Evolutionary conservation across 129 eudicot genomes (phyloP).

Genomic region (Centrapalus pauciflorus): DNA sequence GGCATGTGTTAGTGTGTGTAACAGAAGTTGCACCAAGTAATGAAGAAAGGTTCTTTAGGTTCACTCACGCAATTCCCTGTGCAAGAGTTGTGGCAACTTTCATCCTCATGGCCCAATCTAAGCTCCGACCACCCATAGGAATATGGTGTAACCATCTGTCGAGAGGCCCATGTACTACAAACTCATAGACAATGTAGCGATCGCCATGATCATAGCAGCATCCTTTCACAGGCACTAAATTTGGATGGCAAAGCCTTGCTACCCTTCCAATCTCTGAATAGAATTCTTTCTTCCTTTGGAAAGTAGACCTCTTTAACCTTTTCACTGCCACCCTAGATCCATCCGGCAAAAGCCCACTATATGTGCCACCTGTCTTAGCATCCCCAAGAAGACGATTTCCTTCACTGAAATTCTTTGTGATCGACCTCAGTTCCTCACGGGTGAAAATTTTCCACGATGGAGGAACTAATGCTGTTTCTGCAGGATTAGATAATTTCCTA

Average conservation of each 20-base stretch:
- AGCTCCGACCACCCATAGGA: constrained; percentile 81
- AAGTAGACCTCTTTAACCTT: constrained; percentile 81
- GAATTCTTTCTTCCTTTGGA: constrained; percentile 92
- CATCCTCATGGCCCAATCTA: constrained; percentile 95
- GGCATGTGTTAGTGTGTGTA: background rate
- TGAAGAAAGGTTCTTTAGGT: background rate
- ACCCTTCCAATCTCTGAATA: constrained; percentile 92
- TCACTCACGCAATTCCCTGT: constrained; percentile 93
- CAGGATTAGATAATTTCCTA: constrained; percentile 60
- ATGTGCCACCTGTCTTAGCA: constrained; percentile 96
- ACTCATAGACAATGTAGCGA: constrained; percentile 87
- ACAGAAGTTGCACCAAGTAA: background rate
- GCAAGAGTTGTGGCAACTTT: constrained; percentile 91
- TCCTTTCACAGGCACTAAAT: constrained; percentile 82
- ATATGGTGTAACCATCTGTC: constrained; percentile 92
- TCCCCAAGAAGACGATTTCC: constrained; percentile 93
- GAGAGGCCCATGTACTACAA: constrained; percentile 70
- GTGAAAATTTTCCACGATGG: constrained; percentile 90
- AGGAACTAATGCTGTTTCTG: constrained; percentile 69
- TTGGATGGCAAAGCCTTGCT: constrained; percentile 86
- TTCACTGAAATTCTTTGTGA: constrained; percentile 90
- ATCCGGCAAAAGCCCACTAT: constrained; percentile 77
- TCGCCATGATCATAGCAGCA: constrained; percentile 98
- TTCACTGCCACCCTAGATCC: constrained; percentile 88
- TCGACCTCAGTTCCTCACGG: constrained; percentile 73